Evolutionary conservation across 768 basidiomycete genomes (phyloP), one percentile per base, ranked within the genome.

Genomic region (Lepiota subincarnata): DNA sequence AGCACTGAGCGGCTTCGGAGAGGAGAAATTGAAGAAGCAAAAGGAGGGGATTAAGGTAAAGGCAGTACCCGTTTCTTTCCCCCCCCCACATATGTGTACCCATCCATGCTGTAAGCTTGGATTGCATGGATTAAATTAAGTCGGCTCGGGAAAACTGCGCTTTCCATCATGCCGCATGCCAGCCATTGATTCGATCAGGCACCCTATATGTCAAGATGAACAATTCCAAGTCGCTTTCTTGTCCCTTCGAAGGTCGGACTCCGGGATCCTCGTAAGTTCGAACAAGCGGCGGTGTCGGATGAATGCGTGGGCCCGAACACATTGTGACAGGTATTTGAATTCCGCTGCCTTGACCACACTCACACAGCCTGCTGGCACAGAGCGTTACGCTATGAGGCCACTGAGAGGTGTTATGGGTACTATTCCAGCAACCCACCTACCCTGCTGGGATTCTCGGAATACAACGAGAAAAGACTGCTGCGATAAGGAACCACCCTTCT

Each of bases 81-180:
- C 12, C 2, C 40, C 8, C 48, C 43, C 43, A 52, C 38, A 37
- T 36, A 43, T 34, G 44, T 22, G 8, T 12, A 34, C 14, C 10
- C 19, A 34, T 38, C 39, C 50, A 42, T 51, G 50, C 50, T 52
- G 42, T 44, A 52, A 52, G 50, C 42, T 35, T 18, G 49, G 41
- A 42, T 41, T 28, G 49, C 49, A 39, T 31, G 31, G 31, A 31
- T 31, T 31, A 31, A 31, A 31, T 31, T 31, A 31, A 31, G 44
- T 28, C 44, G 44, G n/a, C 22, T 28, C 44, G 31, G 31, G 31
- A 31, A 31, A 8, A 31, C 7, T 31, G 31, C 7, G 10, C 8
- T 3, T 31, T 11, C 31, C 10, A 31, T 31, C 31, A 31, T 31
- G 31, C 31, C 3, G 10, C 31, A 11, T 31, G 31, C 7, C 31